phyloP scores from a whole-genome alignment of 805 yeast species.

The Peterozyma xylosa region DNA sequence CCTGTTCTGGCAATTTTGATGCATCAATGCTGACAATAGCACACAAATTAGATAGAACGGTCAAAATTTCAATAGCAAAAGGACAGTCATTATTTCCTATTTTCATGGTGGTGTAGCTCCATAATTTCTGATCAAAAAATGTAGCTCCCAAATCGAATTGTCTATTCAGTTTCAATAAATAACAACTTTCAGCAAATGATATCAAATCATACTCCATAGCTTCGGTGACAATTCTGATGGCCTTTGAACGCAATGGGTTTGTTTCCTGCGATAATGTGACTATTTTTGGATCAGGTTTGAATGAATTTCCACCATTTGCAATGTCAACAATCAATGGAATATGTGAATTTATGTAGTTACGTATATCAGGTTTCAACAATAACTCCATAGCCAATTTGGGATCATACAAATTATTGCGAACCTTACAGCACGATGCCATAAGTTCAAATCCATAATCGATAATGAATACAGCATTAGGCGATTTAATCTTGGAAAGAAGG shows the following conservation, averaged over 20 bases:
- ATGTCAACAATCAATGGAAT: constrained; percentile 20
- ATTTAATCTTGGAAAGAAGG: constrained; percentile 27
- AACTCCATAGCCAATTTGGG: constrained; percentile 26
- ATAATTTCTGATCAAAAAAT: constrained; percentile 1
- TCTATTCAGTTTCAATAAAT: constrained; percentile 15
- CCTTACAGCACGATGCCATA: neutral
- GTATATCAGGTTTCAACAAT: constrained; percentile 35
- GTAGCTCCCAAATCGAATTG: neutral
- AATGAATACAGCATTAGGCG: constrained; percentile 16
- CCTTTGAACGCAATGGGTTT: constrained; percentile 8
- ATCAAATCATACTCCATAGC: constrained; percentile 40
- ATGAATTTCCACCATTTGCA: constrained; percentile 2
- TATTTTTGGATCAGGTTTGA: neutral
- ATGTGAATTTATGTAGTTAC: constrained; percentile 39
- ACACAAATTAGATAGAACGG: constrained; percentile 2
- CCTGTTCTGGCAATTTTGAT: neutral
- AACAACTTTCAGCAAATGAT: constrained; percentile 31
- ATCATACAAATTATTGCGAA: constrained; percentile 13
- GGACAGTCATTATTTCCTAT: constrained; percentile 2
- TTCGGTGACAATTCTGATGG: constrained; percentile 29
- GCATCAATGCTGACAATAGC: constrained; percentile 4
- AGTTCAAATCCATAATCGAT: constrained; percentile 17
- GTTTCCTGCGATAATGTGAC: neutral
- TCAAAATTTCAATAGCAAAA: constrained; percentile 4
- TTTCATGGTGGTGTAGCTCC: constrained; percentile 2